These are phyloP conservation scores for Vaccinium vitisidaea DNA, from an alignment of 148 eudicot species.

Conservation along the genomic window DNA sequence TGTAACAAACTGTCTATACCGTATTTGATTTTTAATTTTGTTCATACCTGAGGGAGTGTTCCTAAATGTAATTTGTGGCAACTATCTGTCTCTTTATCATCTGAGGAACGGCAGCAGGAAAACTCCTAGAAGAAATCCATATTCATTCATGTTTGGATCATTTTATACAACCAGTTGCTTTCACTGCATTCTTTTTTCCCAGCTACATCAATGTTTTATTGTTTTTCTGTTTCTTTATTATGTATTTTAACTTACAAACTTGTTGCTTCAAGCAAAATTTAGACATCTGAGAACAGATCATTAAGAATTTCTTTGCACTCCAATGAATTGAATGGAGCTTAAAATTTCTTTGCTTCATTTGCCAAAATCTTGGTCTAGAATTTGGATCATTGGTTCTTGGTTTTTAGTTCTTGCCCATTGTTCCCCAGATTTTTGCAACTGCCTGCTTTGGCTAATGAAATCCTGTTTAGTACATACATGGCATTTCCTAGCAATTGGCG, in stretches of 20 bases:
- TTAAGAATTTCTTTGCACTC: neutral
- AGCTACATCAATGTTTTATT: neutral
- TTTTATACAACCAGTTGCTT: neutral
- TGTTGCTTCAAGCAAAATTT: conserved; percentile 6
- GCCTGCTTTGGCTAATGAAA: neutral
- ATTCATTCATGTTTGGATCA: neutral
- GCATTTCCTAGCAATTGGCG: neutral
- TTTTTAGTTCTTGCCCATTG: neutral
- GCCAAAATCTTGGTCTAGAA: neutral
- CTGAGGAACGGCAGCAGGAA: neutral
- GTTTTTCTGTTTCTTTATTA: neutral
- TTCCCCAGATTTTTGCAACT: neutral
- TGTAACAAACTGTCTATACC: conserved; percentile 22
- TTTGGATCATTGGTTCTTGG: neutral
- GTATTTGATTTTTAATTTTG: conserved; percentile 9
- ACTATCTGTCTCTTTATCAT: neutral
- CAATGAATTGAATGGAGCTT: neutral
- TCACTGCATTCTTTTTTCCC: neutral
- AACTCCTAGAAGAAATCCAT: neutral
- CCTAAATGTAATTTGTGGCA: neutral
- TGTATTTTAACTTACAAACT: neutral
- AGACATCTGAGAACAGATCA: neutral
- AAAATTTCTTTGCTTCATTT: neutral
- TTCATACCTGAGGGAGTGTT: neutral
- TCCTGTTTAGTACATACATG: neutral